Percentiles rank a stretch among this genome's conserved stretches.
These are phyloP conservation scores for Myriosclerotinia duriaeana DNA, from an alignment of 2,329 filamentous ascomycete species.

Conservation along the genomic window DNA sequence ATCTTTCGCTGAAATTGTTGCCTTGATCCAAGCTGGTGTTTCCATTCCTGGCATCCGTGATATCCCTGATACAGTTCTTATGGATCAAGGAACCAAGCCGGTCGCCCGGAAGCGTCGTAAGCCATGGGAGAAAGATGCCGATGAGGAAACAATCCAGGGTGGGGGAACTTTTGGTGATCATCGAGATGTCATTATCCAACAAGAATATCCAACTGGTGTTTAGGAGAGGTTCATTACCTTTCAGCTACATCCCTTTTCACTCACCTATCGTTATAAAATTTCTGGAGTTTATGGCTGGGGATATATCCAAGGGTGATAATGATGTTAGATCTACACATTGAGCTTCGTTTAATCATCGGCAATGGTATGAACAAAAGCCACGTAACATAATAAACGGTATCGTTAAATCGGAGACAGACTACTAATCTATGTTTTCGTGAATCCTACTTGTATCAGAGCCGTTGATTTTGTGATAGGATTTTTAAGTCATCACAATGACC, in stretches of 20 bases:
- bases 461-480: neutral
- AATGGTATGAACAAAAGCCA: neutral
- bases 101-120: constrained; percentile 48
- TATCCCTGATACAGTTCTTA: constrained; percentile 76
- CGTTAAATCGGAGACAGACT: neutral
- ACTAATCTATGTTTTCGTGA: neutral
- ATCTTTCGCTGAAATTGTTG: constrained; percentile 81
- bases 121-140: constrained; percentile 74
- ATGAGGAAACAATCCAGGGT: constrained; percentile 36
- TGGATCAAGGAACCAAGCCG: constrained; percentile 58
- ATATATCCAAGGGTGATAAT: neutral
- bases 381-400: neutral
- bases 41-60: constrained; percentile 84
- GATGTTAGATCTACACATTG: neutral
- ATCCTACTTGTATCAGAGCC: too few relatives aligned
- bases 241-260: neutral
- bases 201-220: constrained; percentile 19
- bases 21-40: constrained; percentile 77
- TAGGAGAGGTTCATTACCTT: neutral
- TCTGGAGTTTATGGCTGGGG: neutral
- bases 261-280: neutral
- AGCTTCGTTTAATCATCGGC: neutral
- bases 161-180: constrained; percentile 25
- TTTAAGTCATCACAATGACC: too few relatives aligned
- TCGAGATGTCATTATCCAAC: constrained; percentile 19